Base-by-base conservation (phyloP, 345 rosid species). In the Acer yangbiense region DNA sequence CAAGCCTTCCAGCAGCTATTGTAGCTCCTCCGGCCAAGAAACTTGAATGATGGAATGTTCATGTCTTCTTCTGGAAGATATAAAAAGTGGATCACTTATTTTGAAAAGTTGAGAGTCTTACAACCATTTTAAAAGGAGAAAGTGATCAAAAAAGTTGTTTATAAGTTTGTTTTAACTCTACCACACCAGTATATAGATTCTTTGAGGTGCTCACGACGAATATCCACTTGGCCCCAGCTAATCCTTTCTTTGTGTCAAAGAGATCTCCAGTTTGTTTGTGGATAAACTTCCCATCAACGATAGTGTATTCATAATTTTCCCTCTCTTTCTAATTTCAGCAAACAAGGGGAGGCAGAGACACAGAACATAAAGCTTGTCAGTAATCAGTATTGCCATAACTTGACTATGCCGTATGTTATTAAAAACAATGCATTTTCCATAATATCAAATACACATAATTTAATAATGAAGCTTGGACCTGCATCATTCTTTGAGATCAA, bases 1-100 rank as follows among this genome's bases (percentile, higher is more conserved):
- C 82, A 4, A 95, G 84, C 85, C 98, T 90, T 84, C 99, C 99
- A 3, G 99, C 98, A 1, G 97, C 97, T 78, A 93, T 69, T 0
- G 99, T 91, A 64, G 88, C 92, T 85, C 99, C 99, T 43, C 99
- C 98, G 0, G 99, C 99, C 86, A 95, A 83, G 77, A 95, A 95
- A 81, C 98, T 95, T 1, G 99, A 95, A 87, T 93, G 98, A 81
- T 95, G 98, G 78, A 95, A 95, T 66, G 29, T 76, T 68, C 99
- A 96, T 84, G 92, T 95, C 97, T 90, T 90, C 76, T 95, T 95
- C 98, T 95, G 88, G 78, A 82, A 77, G 72, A 72, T 44, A 64
- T 20, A 17, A 63, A 44, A 32, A 43, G 35, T 16, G 63, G 0
- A 46, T 62, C 57, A 76, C 32, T 18, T 60, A 71, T 10, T 50